Percentiles rank a stretch among this genome's conserved stretches.
phyloP scores from a whole-genome alignment of 371 early-diverging fungal species.

The Mortierella sp. region DNA sequence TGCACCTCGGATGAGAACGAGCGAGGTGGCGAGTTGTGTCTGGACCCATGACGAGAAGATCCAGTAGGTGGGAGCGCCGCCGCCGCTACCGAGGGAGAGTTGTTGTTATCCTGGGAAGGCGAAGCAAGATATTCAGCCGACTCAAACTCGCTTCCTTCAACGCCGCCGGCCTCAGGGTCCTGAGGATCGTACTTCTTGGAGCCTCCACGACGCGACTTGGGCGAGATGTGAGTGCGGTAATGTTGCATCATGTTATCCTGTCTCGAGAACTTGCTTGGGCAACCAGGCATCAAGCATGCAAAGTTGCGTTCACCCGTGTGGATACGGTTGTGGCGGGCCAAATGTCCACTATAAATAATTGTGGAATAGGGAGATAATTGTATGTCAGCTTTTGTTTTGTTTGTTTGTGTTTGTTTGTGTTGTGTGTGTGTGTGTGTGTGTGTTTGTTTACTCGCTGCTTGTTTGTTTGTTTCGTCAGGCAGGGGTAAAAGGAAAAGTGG shows the following conservation, averaged over 20 bases:
- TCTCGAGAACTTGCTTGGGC: slow-evolving; percentile 88
- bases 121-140: slow-evolving; percentile 8
- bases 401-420: background rate
- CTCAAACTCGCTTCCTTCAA: slow-evolving; percentile 6
- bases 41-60: slow-evolving; percentile 25
- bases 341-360: slow-evolving; percentile 73
- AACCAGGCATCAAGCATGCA: slow-evolving; percentile 84
- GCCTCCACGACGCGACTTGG: slow-evolving; percentile 73
- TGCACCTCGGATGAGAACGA: slow-evolving; percentile 10
- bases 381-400: too few species aligned
- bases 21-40: slow-evolving; percentile 34
- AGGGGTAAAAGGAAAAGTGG: background rate
- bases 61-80: slow-evolving; percentile 16
- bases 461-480: background rate
- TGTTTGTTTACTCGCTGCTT: too few species aligned
- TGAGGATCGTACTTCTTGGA: slow-evolving; percentile 30
- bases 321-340: slow-evolving; percentile 92
- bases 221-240: slow-evolving; percentile 87
- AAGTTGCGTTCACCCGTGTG: slow-evolving; percentile 96
- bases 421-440: background rate
- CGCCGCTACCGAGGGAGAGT: slow-evolving; percentile 8
- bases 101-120: background rate
- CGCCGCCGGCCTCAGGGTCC: slow-evolving; percentile 8
- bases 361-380: background rate
- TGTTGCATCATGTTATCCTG: slow-evolving; percentile 96